Conservation (phyloP, 257 asterid genomes). For the Solanum neorickii region DNA sequence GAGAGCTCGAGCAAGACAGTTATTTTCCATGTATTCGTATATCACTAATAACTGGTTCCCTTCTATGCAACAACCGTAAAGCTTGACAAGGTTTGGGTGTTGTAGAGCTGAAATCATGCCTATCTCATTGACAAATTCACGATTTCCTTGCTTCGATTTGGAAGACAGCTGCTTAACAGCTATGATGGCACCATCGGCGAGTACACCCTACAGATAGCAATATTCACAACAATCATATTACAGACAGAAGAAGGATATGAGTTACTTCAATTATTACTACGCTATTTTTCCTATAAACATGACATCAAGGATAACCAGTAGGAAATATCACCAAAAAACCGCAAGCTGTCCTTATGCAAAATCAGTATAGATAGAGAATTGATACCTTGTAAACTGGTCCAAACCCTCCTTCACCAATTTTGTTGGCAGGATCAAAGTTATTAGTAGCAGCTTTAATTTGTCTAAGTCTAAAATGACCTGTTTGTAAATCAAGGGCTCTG, state of each 20-base stretch:
- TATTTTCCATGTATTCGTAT: constrained; percentile 39
- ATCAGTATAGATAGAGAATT: background rate
- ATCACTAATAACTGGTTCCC: constrained; percentile 34
- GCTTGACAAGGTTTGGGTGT: constrained; percentile 38
- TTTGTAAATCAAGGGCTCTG: constrained; percentile 28
- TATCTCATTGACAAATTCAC: constrained; percentile 33
- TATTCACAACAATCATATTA: background rate
- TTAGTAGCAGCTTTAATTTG: constrained; percentile 33
- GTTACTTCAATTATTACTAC: background rate
- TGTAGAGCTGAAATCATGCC: constrained; percentile 45
- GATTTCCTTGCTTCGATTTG: constrained; percentile 38
- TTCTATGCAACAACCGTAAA: constrained; percentile 39
- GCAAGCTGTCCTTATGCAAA: background rate
- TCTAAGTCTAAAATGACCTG: constrained; percentile 31
- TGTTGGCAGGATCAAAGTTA: constrained; percentile 26
- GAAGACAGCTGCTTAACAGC: constrained; percentile 39
- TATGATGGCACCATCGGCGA: constrained; percentile 24
- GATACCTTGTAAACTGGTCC: constrained; percentile 38
- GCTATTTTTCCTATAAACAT: background rate
- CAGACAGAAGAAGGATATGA: background rate
- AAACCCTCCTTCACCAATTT: constrained; percentile 45
- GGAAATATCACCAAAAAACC: background rate
- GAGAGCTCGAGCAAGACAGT: constrained; percentile 35
- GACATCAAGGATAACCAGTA: background rate
- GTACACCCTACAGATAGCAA: constrained; percentile 15